Conservation (phyloP, 176 grass and related monocot genomes). For the Carex myosuroides region DNA sequence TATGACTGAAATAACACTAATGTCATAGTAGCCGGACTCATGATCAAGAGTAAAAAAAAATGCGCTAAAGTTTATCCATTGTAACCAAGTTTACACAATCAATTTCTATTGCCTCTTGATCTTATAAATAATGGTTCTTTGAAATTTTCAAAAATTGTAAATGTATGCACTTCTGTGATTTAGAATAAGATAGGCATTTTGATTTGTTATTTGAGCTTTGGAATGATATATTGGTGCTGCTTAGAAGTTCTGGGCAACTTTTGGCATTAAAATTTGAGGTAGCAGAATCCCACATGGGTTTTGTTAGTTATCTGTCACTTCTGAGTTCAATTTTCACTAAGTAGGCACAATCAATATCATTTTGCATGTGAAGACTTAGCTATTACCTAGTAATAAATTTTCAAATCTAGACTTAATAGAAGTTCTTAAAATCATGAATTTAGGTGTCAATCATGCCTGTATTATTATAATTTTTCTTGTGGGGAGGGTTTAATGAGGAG, state of each 20-base stretch:
- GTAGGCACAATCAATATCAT: background rate
- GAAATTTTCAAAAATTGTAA: background rate
- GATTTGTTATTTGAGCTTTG: background rate
- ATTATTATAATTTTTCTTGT: background rate
- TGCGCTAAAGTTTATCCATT: background rate
- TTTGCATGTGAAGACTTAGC: constrained; percentile 4
- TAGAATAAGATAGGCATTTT: background rate
- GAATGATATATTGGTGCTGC: background rate
- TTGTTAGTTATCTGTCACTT: background rate
- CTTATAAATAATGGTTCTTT: background rate
- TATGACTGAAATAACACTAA: too few relatives aligned
- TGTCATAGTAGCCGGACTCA: too few relatives aligned
- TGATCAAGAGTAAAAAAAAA: background rate
- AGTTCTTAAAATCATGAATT: background rate
- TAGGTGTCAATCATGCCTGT: background rate
- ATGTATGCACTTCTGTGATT: background rate
- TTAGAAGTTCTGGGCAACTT: background rate
- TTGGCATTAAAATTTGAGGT: background rate
- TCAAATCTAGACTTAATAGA: background rate
- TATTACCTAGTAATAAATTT: background rate
- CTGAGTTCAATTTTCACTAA: background rate
- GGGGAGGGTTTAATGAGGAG: background rate
- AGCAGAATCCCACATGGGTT: background rate
- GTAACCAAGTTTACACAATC: background rate
- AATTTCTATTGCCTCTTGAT: background rate